Conservation (phyloP, 192 early-diverging fungal species). For the Dimargaris verticillata region DNA sequence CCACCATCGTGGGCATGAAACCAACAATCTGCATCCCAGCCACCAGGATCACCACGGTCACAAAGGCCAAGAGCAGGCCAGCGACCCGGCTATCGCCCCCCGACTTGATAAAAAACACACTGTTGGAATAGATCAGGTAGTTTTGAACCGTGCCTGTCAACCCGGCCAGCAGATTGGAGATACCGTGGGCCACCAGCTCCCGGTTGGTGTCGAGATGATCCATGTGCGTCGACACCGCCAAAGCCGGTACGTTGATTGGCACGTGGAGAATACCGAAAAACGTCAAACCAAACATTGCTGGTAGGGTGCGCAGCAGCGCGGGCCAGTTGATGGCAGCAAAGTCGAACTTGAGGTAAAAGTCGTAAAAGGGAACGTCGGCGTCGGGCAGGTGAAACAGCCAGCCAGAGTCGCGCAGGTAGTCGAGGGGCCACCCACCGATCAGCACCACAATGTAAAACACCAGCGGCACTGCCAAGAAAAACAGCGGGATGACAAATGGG, state of each 20-base stretch:
- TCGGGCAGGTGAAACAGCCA: constrained; percentile 76
- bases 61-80: constrained; percentile 62
- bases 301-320: constrained; percentile 47
- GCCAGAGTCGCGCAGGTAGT: constrained; percentile 45
- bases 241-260: constrained; percentile 89
- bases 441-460: constrained; percentile 56
- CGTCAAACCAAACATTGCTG: constrained; percentile 82
- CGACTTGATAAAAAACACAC: constrained; percentile 79
- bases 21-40: constrained; percentile 73
- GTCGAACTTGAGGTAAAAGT: constrained; percentile 62
- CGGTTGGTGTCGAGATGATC: constrained; percentile 81
- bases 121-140: constrained; percentile 87
- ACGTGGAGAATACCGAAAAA: constrained; percentile 96
- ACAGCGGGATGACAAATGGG: constrained; percentile 75
- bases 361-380: constrained; percentile 62
- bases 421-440: constrained; percentile 38
- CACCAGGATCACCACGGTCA: constrained; percentile 59
- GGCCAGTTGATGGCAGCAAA: constrained; percentile 46
- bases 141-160: constrained; percentile 65
- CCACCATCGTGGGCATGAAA: constrained; percentile 86
- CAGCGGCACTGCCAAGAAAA: constrained; percentile 68
- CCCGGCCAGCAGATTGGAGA: constrained; percentile 74
- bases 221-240: constrained; percentile 76
- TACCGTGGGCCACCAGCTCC: constrained; percentile 84
- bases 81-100: constrained; percentile 78